Conservation (phyloP, 768 basidiomycete genomes). For the Brasilioporus rufonigricans region DNA sequence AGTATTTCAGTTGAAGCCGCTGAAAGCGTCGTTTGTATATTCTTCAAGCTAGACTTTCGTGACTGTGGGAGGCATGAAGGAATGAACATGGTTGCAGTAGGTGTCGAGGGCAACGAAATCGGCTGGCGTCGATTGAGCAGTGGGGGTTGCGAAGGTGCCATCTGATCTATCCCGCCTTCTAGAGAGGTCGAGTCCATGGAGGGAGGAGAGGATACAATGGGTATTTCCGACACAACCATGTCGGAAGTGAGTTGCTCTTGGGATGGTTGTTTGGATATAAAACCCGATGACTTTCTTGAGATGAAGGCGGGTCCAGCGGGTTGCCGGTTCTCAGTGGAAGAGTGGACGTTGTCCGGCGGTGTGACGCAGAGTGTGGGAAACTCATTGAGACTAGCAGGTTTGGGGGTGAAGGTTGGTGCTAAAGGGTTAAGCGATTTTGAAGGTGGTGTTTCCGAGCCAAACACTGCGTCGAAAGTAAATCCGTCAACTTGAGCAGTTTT, state of each 20-base stretch:
- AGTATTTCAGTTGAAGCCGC: slow-evolving; percentile 28
- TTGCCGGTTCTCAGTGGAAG: neutral
- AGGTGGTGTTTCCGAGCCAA: slow-evolving; percentile 5
- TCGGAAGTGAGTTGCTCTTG: slow-evolving; percentile 1
- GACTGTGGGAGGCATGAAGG: slow-evolving; percentile 12
- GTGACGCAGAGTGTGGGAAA: neutral
- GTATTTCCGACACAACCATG: neutral
- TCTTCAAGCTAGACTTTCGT: slow-evolving; percentile 22
- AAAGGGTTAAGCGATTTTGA: slow-evolving; percentile 18
- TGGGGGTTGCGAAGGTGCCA: slow-evolving; percentile 24
- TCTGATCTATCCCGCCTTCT: slow-evolving; percentile 9
- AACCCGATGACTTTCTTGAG: neutral
- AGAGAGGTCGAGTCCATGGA: slow-evolving; percentile 6
- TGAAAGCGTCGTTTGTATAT: slow-evolving; percentile 27
- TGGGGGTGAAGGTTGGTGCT: slow-evolving; percentile 17
- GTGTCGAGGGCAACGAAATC: slow-evolving; percentile 35
- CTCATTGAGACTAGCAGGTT: neutral
- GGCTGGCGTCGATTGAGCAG: slow-evolving; percentile 28
- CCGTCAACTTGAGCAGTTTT: slow-evolving; percentile 1
- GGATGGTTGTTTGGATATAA: neutral
- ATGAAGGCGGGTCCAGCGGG: neutral
- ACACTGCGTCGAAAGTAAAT: neutral
- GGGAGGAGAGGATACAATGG: slow-evolving; percentile 17
- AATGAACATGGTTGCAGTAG: slow-evolving; percentile 21
- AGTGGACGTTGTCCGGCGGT: neutral